Base-by-base conservation (phyloP, 305 asterid genomes). In the Solanum hybrid region DNA sequence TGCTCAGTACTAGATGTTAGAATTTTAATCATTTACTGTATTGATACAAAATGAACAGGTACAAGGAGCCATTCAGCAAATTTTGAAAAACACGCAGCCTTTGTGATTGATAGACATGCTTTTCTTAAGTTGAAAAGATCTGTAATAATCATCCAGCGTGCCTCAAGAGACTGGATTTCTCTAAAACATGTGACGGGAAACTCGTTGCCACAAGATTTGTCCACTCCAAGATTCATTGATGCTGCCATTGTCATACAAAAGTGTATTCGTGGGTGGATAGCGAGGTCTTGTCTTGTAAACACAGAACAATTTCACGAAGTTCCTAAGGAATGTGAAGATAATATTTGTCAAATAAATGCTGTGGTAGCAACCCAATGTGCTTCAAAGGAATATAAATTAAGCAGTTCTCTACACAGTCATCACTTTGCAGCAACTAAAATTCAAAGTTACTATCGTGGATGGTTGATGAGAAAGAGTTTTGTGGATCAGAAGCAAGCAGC, bases 361-460 rank as follows among this genome's bases (percentile, higher is more conserved):
- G 98, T 95, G 71, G 85, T 86, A 75, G 89, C 37, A 51, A 94
- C 95, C 90, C 96, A 94, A 91, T 92, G 89, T 42, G 92, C 92
- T 75, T 96, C 97, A 97, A 93, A 91, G 90, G 89, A 89, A 76
- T 95, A 92, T 89, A 57, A 73, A 61, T 81, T 87, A 73, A 84
- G 85, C 46, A 94, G 92, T 89, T 87, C 90, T 74, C 89, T 91
- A 87, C 93, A 67, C 35, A 88, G 77, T 89, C 94, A 93, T 92
- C 93, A 94, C 86, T 51, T 42, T 67, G 98, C 99, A 75, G 98
- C 98, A 88, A 93, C 93, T 84, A 94, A 92, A 92, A 96, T 97
- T 89, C 99, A 96, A 93, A 94, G 98, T 74, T 91, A 92, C 86
- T 92, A 86, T 88, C 99, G 96, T 79, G 93, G 98, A 87, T 93